Evolutionary conservation across 257 asterid species (phyloP).

Genomic region (Solanum clarkiae): DNA sequence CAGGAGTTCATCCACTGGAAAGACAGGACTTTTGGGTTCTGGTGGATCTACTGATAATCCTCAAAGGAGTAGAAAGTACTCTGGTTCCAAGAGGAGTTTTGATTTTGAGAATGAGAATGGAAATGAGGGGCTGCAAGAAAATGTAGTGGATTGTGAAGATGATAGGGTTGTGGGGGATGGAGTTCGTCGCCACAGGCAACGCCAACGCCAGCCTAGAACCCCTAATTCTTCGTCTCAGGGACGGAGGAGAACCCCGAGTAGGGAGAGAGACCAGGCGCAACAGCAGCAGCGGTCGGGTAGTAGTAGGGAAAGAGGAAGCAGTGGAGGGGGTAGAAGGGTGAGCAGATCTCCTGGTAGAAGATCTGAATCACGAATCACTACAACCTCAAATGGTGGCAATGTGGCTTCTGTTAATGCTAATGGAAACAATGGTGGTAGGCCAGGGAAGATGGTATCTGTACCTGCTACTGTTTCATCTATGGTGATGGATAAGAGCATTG

Average conservation of each 20-base stretch:
- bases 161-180: conserved; percentile 29
- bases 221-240: conserved; percentile 37
- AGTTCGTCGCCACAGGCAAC: conserved; percentile 48
- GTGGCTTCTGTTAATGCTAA: conserved; percentile 11
- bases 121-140: conserved; percentile 5
- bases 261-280: conserved; percentile 56
- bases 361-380: conserved; percentile 76
- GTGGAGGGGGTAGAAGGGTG: conserved; percentile 66
- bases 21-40: conserved; percentile 21
- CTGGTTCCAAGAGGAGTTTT: conserved; percentile 88
- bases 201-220: conserved; percentile 36
- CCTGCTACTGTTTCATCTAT: conserved; percentile 66
- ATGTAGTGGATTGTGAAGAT: conserved; percentile 18
- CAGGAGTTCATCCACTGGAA: conserved; percentile 78
- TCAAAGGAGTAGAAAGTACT: conserved; percentile 44
- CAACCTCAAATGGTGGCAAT: conserved; percentile 5
- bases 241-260: conserved; percentile 86
- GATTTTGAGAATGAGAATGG: conserved; percentile 69
- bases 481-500: conserved; percentile 43
- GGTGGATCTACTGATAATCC: conserved; percentile 20
- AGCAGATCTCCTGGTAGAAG: conserved; percentile 92
- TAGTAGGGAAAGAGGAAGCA: conserved; percentile 38
- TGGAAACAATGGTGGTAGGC: conserved; percentile 26
- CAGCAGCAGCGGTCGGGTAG: conserved; percentile 63
- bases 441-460: conserved; percentile 87